These are phyloP conservation scores for Diaporthe amygdali DNA, from an alignment of 2,329 filamentous ascomycete genomes.

Conservation along the genomic window DNA sequence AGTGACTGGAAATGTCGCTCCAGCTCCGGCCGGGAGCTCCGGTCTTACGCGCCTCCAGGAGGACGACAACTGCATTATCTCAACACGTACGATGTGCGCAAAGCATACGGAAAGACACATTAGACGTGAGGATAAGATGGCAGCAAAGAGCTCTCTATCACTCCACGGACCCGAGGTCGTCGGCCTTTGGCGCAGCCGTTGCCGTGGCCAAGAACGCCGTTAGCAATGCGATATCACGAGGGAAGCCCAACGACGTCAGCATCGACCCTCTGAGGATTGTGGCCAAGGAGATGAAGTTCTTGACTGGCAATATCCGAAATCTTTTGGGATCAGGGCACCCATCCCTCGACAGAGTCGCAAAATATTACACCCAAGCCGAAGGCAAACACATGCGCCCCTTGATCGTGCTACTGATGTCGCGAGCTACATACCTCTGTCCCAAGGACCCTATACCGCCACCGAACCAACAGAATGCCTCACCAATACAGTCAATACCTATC, in stretches of 20 bases:
- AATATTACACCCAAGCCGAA: slow-evolving; percentile 97
- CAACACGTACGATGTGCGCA: slow-evolving; percentile 44
- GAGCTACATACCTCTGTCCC: slow-evolving; percentile 83
- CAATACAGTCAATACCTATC: slow-evolving; percentile 39
- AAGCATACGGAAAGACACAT: slow-evolving; percentile 39
- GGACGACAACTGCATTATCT: slow-evolving; percentile 36
- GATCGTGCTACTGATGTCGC: slow-evolving; percentile 94
- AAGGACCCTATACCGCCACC: slow-evolving; percentile 50
- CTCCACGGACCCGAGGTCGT: slow-evolving; percentile 52
- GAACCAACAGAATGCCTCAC: slow-evolving; percentile 49
- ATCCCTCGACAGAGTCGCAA: slow-evolving; percentile 90
- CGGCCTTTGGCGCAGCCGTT: slow-evolving; percentile 79
- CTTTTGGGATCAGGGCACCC: slow-evolving; percentile 95
- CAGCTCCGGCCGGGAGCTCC: slow-evolving; percentile 60
- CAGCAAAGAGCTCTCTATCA: slow-evolving; percentile 47
- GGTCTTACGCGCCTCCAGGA: slow-evolving; percentile 49
- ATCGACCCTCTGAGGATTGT: slow-evolving; percentile 90
- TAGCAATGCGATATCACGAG: slow-evolving; percentile 67
- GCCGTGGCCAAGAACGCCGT: slow-evolving; percentile 74
- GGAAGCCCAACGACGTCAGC: slow-evolving; percentile 69
- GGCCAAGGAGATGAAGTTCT: slow-evolving; percentile 94
- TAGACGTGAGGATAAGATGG: slow-evolving; percentile 39
- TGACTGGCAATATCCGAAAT: slow-evolving; percentile 92
- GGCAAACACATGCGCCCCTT: slow-evolving; percentile 96
- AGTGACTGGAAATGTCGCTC: slow-evolving; percentile 44